Conservation (phyloP, 1,284 basidiomycete species). For the Ustilago cynodontis region DNA sequence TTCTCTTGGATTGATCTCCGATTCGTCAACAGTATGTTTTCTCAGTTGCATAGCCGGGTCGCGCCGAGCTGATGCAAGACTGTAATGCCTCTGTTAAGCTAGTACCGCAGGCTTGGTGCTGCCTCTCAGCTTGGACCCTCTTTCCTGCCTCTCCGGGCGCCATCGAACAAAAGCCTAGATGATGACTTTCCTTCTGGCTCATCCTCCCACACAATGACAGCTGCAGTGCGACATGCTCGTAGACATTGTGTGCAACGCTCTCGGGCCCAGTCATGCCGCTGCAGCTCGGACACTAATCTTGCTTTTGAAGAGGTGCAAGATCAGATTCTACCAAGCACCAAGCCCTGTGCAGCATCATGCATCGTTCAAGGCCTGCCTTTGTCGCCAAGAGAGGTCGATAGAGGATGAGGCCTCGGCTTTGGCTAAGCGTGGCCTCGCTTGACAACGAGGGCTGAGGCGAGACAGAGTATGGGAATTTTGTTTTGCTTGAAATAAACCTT, state of each 20-base stretch:
- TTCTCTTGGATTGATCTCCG: neutral
- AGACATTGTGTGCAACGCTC: neutral
- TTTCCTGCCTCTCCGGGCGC: conserved; percentile 1
- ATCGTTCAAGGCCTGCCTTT: neutral
- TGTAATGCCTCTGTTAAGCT: neutral
- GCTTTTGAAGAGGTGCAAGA: neutral
- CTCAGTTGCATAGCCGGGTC: conserved; percentile 7
- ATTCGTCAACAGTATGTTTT: neutral
- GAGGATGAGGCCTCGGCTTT: conserved; percentile 3
- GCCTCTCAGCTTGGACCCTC: conserved; percentile 5
- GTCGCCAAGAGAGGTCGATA: conserved; percentile 8
- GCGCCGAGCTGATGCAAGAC: neutral
- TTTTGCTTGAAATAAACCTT: neutral
- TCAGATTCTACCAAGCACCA: neutral
- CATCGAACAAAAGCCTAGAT: neutral
- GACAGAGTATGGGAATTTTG: conserved; percentile 5
- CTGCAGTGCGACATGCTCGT: neutral
- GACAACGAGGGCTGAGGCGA: conserved; percentile 7
- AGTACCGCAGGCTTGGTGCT: neutral
- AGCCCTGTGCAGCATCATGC: neutral
- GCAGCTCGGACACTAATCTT: neutral
- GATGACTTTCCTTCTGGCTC: neutral
- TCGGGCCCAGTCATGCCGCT: neutral
- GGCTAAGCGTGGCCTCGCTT: conserved; percentile 15
- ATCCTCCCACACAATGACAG: neutral